Evolutionary conservation across 2,329 filamentous ascomycete species (phyloP).

Genomic region (Domatiomyces globalis): DNA sequence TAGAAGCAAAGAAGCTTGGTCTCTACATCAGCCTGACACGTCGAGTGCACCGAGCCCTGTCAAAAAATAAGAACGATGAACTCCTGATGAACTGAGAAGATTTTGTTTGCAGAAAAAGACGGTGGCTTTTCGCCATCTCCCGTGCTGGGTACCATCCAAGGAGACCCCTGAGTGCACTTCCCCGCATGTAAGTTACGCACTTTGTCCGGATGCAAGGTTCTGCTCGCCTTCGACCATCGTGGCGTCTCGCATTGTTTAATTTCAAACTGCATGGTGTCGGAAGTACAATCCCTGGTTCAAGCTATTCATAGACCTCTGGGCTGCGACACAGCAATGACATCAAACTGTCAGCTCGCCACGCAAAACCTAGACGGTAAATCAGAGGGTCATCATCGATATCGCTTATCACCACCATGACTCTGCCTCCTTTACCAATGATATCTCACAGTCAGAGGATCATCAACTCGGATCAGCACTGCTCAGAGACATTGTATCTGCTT

Average conservation of each 20-base stretch:
- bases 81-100: conserved; percentile 6
- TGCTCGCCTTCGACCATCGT: conserved; percentile 5
- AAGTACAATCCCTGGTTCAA: background rate
- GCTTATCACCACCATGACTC: conserved; percentile 6
- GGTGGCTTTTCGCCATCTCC: conserved; percentile 7
- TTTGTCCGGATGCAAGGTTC: conserved; percentile 5
- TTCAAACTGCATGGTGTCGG: conserved; percentile 4
- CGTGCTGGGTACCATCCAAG: conserved; percentile 2
- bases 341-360: conserved; percentile 14
- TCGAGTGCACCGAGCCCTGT: conserved; percentile 7
- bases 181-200: conserved; percentile 5
- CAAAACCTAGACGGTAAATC: conserved; percentile 8
- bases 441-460: conserved; percentile 8
- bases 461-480: conserved; percentile 7
- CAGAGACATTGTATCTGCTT: conserved; percentile 6
- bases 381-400: conserved; percentile 6
- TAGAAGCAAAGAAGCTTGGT: conserved; percentile 12
- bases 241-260: conserved; percentile 6
- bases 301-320: conserved; percentile 9
- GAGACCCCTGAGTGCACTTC: conserved; percentile 5
- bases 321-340: conserved; percentile 7
- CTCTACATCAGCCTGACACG: conserved; percentile 8
- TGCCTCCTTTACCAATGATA: conserved; percentile 9
- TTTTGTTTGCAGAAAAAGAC: conserved; percentile 6
- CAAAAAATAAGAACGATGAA: conserved; percentile 6